Conservation (phyloP, 139 green algal genomes). For the Haematococcus lacustris region DNA sequence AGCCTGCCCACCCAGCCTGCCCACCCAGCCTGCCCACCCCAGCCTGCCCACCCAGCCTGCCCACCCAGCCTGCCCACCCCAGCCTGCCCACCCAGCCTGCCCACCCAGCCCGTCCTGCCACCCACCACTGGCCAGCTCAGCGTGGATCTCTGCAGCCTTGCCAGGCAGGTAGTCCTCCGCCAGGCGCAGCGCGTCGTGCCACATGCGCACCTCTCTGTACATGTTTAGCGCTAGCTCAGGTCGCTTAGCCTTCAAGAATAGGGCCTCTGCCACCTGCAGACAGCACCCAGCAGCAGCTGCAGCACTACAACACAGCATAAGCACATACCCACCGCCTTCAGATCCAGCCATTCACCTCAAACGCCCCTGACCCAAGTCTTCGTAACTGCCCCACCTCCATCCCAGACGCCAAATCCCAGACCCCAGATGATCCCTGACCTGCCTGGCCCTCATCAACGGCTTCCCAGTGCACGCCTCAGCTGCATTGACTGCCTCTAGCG, state of each 20-base stretch:
- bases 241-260: conserved; percentile 63
- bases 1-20: no score
- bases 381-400: neutral
- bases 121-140: conserved; percentile 14
- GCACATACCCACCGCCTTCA: neutral
- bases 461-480: no score
- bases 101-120: no score
- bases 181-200: conserved; percentile 71
- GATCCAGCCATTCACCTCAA: neutral
- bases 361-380: no score
- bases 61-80: no score
- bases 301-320: neutral
- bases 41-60: no score
- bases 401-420: neutral
- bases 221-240: conserved; percentile 70
- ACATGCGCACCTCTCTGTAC: conserved; percentile 60
- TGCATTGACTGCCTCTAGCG: no score
- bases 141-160: conserved; percentile 48
- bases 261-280: conserved; percentile 34
- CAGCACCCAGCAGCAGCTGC: neutral
- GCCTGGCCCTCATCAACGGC: no score
- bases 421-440: no score
- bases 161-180: conserved; percentile 70
- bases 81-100: no score
- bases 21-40: no score